Evolutionary conservation across 1,284 basidiomycete genomes (phyloP), one percentile per base, ranked within the genome.

Genomic region (Anthracocystis walkeri): DNA sequence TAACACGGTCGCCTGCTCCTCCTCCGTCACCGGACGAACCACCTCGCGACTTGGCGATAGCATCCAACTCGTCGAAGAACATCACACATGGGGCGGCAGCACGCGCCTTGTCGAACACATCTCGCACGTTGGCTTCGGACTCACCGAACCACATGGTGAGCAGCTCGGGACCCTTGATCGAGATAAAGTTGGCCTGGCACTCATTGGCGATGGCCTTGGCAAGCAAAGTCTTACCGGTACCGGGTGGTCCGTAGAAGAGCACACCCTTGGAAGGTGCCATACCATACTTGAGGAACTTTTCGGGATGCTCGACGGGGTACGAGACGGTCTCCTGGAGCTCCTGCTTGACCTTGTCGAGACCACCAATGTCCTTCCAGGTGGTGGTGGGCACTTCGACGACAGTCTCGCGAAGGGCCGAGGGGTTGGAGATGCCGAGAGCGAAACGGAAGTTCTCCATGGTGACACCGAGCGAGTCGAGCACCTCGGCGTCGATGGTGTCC

Each of bases 221-320:
- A 65, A 97, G 89, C 72, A 97, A 86, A 41, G 94, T 97, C 89
- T 95, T 95, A 92, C 94, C 94, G 69, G 94, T 96, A 90, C 95
- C 95, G 74, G 95, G 95, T 82, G 95, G 95, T 53, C 95, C 95
- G 86, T 96, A 95, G 89, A 98, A 97, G 83, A 96, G 88, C 53
- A 98, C 95, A 90, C 95, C 97, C 89, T 98, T 98, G 42, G 94
- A 97, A 4, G 97, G 96, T 42, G 94, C 94, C 93, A 99, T 97
- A 77, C 97, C 97, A 83, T 99, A 99, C 89, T 99, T 99, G 91
- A 98, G 90, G 93, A 99, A 99, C 89, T 98, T 98, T 86, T 99
- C 97, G 73, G 97, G 97, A 86, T 99, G 97, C 87, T 99, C 97
- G 86, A 99, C 96, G 59, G 97, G 97, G 89, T 98, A 99, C 84